Conservation (phyloP, 805 yeast species). For the Isabelozyma gotoi region DNA sequence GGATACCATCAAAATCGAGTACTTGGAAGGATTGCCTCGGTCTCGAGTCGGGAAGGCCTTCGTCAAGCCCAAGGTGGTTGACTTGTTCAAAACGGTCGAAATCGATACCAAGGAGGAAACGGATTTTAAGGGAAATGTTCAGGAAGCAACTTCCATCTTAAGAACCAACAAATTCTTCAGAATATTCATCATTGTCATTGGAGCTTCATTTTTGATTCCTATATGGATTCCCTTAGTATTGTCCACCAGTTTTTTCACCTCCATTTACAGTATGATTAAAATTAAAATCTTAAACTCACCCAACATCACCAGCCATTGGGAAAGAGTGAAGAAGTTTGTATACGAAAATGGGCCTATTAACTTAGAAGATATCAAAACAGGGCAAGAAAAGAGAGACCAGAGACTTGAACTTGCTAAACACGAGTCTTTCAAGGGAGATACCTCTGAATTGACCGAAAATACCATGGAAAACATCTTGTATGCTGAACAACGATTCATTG, state of each 20-base stretch:
- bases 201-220: slow-evolving; percentile 38
- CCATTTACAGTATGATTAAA: slow-evolving; percentile 41
- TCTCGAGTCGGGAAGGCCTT: slow-evolving; percentile 35
- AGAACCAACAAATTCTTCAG: slow-evolving; percentile 26
- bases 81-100: slow-evolving; percentile 35
- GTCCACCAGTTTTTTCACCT: slow-evolving; percentile 30
- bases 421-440: slow-evolving; percentile 41
- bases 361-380: slow-evolving; percentile 29
- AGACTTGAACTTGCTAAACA: slow-evolving; percentile 24
- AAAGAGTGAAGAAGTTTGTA: slow-evolving; percentile 28
- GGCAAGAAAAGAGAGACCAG: slow-evolving; percentile 26
- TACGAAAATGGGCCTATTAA: slow-evolving; percentile 30
- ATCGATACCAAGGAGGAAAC: slow-evolving; percentile 4
- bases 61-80: slow-evolving; percentile 53
- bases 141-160: slow-evolving; percentile 39
- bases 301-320: slow-evolving; percentile 30
- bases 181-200: slow-evolving; percentile 19
- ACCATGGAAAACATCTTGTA: slow-evolving; percentile 38
- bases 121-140: slow-evolving; percentile 20
- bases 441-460: slow-evolving; percentile 35
- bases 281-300: slow-evolving; percentile 26
- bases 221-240: slow-evolving; percentile 52
- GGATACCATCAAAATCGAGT: slow-evolving; percentile 47
- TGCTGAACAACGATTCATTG: slow-evolving; percentile 30
- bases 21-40: slow-evolving; percentile 45